These are phyloP conservation scores for Cercospora citrullina DNA, from an alignment of 2,329 filamentous ascomycete species.

Conservation along the genomic window DNA sequence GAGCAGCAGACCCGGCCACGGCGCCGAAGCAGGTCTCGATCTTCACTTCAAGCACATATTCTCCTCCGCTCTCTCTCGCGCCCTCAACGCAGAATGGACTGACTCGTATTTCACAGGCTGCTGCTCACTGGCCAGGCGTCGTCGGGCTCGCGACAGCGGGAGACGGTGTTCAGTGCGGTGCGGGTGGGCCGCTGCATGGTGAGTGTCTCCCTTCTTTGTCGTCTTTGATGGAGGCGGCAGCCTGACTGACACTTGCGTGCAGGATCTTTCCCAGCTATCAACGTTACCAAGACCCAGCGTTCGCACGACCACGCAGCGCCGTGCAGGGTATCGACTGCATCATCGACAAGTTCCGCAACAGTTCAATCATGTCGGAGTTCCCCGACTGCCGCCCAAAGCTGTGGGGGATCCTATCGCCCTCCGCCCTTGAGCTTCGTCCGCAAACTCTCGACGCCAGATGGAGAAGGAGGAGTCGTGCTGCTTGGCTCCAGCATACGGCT, in stretches of 20 bases:
- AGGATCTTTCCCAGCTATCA: background rate
- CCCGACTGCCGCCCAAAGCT: constrained; percentile 82
- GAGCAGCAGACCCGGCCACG: background rate
- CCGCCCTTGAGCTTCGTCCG: no score
- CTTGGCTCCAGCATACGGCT: constrained; percentile 5
- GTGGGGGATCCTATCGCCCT: constrained; percentile 44
- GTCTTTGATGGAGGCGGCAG: background rate
- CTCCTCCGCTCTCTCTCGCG: background rate
- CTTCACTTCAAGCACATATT: background rate
- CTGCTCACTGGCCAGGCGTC: background rate
- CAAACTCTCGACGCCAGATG: no score
- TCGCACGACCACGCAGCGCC: constrained; percentile 73
- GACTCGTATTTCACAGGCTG: background rate
- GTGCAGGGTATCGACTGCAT: constrained; percentile 91
- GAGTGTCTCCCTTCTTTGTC: background rate
- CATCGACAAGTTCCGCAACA: constrained; percentile 94
- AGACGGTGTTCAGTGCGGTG: background rate
- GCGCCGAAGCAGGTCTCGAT: background rate
- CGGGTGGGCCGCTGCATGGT: background rate
- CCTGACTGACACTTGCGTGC: background rate
- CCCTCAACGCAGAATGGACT: background rate
- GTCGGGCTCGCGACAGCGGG: background rate
- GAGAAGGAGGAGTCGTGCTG: constrained; percentile 31
- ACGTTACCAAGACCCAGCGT: constrained; percentile 56
- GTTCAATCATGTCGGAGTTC: constrained; percentile 88